Conservation (phyloP, 2,329 filamentous ascomycete species). For the Aspergillus sp. region DNA sequence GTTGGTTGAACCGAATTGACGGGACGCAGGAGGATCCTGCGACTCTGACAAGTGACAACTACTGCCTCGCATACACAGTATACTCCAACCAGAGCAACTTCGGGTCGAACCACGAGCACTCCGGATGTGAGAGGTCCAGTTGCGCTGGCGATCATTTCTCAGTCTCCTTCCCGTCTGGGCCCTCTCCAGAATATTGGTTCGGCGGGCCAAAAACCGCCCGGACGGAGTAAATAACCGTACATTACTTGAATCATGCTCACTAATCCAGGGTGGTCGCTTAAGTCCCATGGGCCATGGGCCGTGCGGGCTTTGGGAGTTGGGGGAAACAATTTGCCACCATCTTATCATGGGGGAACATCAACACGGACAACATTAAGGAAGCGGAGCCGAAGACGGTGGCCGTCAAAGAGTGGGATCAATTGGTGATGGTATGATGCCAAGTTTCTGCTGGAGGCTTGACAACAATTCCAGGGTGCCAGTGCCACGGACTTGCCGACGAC, state of each 20-base stretch:
- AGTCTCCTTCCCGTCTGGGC: neutral
- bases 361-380: constrained; percentile 8
- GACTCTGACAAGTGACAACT: neutral
- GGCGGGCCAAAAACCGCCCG: neutral
- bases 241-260: neutral
- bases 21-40: constrained; percentile 22
- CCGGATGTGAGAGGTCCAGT: constrained; percentile 6
- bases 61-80: constrained; percentile 1
- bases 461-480: constrained; percentile 17
- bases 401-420: constrained; percentile 16
- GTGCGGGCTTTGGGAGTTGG: neutral
- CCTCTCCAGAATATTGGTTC: neutral
- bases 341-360: constrained; percentile 23
- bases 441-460: constrained; percentile 20
- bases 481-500: constrained; percentile 32
- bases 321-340: constrained; percentile 23
- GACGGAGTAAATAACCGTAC: neutral
- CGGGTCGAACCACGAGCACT: neutral
- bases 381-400: constrained; percentile 19
- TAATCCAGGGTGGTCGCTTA: neutral
- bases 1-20: constrained; percentile 27
- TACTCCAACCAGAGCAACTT: constrained; percentile 6
- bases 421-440: constrained; percentile 23
- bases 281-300: neutral
- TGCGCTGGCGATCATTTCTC: constrained; percentile 6